Conservation (phyloP, 2,329 filamentous ascomycete species). For the Myriangium duriaei region DNA sequence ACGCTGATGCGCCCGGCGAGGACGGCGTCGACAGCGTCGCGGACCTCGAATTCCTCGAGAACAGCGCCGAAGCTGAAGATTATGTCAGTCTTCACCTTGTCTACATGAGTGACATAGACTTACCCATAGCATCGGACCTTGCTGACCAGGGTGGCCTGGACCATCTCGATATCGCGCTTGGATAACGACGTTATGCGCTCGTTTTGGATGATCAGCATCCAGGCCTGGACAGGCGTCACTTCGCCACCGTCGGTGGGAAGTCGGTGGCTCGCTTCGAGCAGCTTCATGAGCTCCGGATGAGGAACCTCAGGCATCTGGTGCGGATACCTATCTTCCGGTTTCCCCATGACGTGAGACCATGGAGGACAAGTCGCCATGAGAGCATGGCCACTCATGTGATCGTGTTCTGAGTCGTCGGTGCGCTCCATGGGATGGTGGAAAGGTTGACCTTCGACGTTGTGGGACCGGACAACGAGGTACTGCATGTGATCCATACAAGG, state of each 20-base stretch:
- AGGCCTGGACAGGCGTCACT: slow-evolving; percentile 92
- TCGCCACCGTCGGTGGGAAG: slow-evolving; percentile 70
- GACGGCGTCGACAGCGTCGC: slow-evolving; percentile 63
- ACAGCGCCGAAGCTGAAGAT: slow-evolving; percentile 51
- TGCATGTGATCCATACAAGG: slow-evolving; percentile 89
- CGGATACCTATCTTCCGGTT: slow-evolving; percentile 44
- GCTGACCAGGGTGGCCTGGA: slow-evolving; percentile 60
- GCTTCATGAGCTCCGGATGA: slow-evolving; percentile 62
- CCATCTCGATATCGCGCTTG: slow-evolving; percentile 53
- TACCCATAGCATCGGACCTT: slow-evolving; percentile 92
- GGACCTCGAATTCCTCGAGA: slow-evolving; percentile 59
- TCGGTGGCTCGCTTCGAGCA: slow-evolving; percentile 72
- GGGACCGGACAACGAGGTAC: slow-evolving; percentile 52
- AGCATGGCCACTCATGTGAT: slow-evolving; percentile 64
- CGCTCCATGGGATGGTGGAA: slow-evolving; percentile 27
- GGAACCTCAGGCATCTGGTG: slow-evolving; percentile 61
- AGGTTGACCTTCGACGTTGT: slow-evolving; percentile 29
- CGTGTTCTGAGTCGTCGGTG: slow-evolving; percentile 42
- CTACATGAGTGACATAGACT: slow-evolving; percentile 24
- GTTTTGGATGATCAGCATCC: slow-evolving; percentile 67
- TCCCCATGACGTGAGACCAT: slow-evolving; percentile 45
- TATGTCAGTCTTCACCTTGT: slow-evolving; percentile 4
- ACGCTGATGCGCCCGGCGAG: slow-evolving; percentile 43
- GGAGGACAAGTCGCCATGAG: slow-evolving; percentile 89
- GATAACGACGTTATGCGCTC: slow-evolving; percentile 55